Percentiles rank a stretch among this genome's conserved stretches.
Evolutionary conservation across 805 yeast species (phyloP).

Genomic region (Wickerhamiella occidentalis): DNA sequence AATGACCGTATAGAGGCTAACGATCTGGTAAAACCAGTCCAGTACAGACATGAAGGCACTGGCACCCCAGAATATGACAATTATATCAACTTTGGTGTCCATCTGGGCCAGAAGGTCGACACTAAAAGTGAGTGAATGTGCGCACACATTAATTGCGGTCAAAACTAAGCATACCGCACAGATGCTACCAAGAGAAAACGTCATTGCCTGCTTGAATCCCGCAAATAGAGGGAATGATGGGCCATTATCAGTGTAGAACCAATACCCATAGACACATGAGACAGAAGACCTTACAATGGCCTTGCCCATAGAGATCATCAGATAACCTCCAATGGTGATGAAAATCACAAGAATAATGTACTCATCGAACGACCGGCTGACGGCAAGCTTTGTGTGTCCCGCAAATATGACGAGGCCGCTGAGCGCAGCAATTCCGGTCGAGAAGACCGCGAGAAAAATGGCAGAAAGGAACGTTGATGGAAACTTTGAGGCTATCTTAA

Average conservation of each 20-base stretch:
- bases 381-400: slow-evolving; percentile 60
- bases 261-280: slow-evolving; percentile 68
- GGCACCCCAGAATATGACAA: slow-evolving; percentile 18
- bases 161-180: slow-evolving; percentile 74
- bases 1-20: slow-evolving; percentile 83
- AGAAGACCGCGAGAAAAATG: slow-evolving; percentile 13
- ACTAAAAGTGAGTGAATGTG: slow-evolving; percentile 10
- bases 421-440: slow-evolving; percentile 52
- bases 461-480: slow-evolving; percentile 55
- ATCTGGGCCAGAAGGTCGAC: slow-evolving; percentile 5
- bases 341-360: slow-evolving; percentile 59
- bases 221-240: slow-evolving; percentile 41
- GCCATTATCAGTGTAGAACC: slow-evolving; percentile 67
- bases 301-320: slow-evolving; percentile 68
- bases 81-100: slow-evolving; percentile 13
- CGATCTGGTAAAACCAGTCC: slow-evolving; percentile 72
- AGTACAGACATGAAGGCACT: slow-evolving; percentile 40
- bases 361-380: slow-evolving; percentile 28
- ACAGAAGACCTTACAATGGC: slow-evolving; percentile 71
- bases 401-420: slow-evolving; percentile 61
- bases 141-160: slow-evolving; percentile 50
- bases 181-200: slow-evolving; percentile 81
- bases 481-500: slow-evolving; percentile 60
- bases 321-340: slow-evolving; percentile 72
- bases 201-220: slow-evolving; percentile 64